Percentiles rank a stretch among this genome's conserved stretches.
Evolutionary conservation across 2,329 filamentous ascomycete genomes (phyloP).

Genomic region (Lachnellula occidentalis): DNA sequence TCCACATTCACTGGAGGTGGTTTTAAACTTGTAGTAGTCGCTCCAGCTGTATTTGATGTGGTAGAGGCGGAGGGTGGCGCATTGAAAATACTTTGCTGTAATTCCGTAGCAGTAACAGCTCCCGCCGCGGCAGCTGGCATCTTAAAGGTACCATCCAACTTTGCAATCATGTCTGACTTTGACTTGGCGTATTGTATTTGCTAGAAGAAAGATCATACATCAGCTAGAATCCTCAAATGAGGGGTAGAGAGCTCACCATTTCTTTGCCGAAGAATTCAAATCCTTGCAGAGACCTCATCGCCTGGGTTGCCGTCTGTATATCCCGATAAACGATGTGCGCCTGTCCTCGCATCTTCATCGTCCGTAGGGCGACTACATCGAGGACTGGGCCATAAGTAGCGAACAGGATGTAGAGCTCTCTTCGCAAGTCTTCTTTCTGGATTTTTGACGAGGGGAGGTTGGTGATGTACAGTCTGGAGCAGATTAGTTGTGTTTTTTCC

Average conservation of each 20-base stretch:
- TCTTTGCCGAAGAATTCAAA: slow-evolving; percentile 79
- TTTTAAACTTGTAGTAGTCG: slow-evolving; percentile 37
- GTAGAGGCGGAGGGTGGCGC: slow-evolving; percentile 50
- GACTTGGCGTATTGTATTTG: slow-evolving; percentile 87
- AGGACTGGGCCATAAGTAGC: slow-evolving; percentile 89
- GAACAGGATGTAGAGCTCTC: slow-evolving; percentile 87
- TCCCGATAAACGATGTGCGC: slow-evolving; percentile 90
- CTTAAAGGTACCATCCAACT: slow-evolving; percentile 86
- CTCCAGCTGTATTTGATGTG: slow-evolving; percentile 30
- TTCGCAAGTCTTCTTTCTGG: slow-evolving; percentile 80
- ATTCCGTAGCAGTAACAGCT: slow-evolving; percentile 60
- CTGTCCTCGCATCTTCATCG: slow-evolving; percentile 88
- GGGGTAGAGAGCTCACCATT: slow-evolving; percentile 56
- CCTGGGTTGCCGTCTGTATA: slow-evolving; percentile 84
- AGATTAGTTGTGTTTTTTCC: background rate
- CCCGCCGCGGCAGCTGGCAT: slow-evolving; percentile 53
- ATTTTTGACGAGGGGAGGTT: slow-evolving; percentile 85
- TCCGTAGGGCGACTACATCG: slow-evolving; percentile 86
- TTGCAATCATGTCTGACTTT: slow-evolving; percentile 82
- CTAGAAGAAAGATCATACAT: slow-evolving; percentile 40
- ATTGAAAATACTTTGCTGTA: slow-evolving; percentile 77
- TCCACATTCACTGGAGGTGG: slow-evolving; percentile 42
- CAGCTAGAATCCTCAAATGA: background rate
- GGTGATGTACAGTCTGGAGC: slow-evolving; percentile 71
- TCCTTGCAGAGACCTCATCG: slow-evolving; percentile 82